A percentile compares a stretch with the other conserved stretches of the same genome.
Evolutionary conservation across 441 rosid genomes (phyloP).

Genomic region (Gossypium davidsonii): DNA sequence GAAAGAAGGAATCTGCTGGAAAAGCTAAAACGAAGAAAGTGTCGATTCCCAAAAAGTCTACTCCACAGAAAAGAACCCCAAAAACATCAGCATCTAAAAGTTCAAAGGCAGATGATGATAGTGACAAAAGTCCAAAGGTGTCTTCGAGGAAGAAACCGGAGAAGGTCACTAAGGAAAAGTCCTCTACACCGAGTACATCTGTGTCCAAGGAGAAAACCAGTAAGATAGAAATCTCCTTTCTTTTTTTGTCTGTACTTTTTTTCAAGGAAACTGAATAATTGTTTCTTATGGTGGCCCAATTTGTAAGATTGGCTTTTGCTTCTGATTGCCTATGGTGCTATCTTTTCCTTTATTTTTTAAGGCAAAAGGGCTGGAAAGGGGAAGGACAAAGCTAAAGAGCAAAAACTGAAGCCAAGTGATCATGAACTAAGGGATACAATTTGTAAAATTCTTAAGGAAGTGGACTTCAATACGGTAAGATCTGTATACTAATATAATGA

Average conservation of each 20-base stretch:
- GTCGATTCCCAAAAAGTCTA: slow-evolving; percentile 26
- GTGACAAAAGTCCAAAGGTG: slow-evolving; percentile 55
- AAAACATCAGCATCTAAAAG: slow-evolving; percentile 44
- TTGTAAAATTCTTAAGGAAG: slow-evolving; percentile 70
- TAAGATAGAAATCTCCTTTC: slow-evolving; percentile 8
- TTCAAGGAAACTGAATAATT: neutral
- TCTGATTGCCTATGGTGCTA: neutral
- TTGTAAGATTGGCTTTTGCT: slow-evolving; percentile 8
- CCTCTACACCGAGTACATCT: slow-evolving; percentile 44
- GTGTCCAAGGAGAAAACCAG: slow-evolving; percentile 62
- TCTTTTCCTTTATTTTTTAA: slow-evolving; percentile 15
- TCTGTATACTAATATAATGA: neutral
- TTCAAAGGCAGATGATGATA: slow-evolving; percentile 45
- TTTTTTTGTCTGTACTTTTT: neutral
- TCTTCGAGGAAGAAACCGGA: slow-evolving; percentile 57
- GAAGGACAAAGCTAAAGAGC: slow-evolving; percentile 49
- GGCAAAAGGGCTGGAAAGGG: slow-evolving; percentile 55
- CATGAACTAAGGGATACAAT: slow-evolving; percentile 63
- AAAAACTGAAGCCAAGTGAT: slow-evolving; percentile 40
- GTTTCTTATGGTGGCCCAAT: neutral
- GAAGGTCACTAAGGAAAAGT: slow-evolving; percentile 38
- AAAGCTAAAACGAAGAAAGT: slow-evolving; percentile 54
- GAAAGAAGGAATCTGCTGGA: slow-evolving; percentile 47
- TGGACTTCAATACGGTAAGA: slow-evolving; percentile 88
- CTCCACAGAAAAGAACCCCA: slow-evolving; percentile 38